Base-by-base conservation (phyloP, 1,284 basidiomycete species). In the Sporisorium sorghi region DNA sequence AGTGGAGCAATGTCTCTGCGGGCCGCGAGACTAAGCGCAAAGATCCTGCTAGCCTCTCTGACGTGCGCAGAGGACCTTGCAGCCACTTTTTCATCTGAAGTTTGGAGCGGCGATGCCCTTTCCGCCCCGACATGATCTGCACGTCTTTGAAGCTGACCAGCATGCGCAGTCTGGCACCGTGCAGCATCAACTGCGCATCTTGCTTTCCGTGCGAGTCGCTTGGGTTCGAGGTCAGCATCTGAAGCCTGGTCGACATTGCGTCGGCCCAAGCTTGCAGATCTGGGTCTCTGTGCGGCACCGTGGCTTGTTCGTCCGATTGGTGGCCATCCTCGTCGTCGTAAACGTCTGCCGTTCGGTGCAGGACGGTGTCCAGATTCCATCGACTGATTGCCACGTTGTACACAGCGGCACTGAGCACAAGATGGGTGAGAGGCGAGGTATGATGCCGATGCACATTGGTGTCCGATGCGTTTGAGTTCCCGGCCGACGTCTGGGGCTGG, bases 101-200 rank as follows among this genome's bases (percentile, higher is more conserved):
- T 12, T 46, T 43, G 9, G 53, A 42, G 5, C 53, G 42, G 2
- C 42, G 26, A 21, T 30, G 24, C 2, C 55, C 55, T n/a, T 49
- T 47, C 7, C 55, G 54, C 21, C 54, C 43, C 11, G 54, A 56
- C 54, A 56, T 35, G 30, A 56, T 47, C 33, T 56, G 54, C 54
- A 46, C 32, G 9, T 17, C 37, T 24, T 48, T 39, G 35, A 49
- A 48, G 55, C 46, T 49, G 32, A 57, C 55, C 44, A 57, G 46
- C 44, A 48, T 19, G 11, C 43, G 46, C 14, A 57, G 37, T 28
- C 21, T 32, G 3, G 55, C 43, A 2, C 44, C 55, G 19, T 47
- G 23, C 10, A 57, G 44, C 43, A 47, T 37, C 4, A 56, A 17
- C 40, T 53, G 51, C 5, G 51, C 51, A 30, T 53, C 35, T 19